Evolutionary conservation across 345 rosid genomes (phyloP).

Genomic region (Luvunga scandens): DNA sequence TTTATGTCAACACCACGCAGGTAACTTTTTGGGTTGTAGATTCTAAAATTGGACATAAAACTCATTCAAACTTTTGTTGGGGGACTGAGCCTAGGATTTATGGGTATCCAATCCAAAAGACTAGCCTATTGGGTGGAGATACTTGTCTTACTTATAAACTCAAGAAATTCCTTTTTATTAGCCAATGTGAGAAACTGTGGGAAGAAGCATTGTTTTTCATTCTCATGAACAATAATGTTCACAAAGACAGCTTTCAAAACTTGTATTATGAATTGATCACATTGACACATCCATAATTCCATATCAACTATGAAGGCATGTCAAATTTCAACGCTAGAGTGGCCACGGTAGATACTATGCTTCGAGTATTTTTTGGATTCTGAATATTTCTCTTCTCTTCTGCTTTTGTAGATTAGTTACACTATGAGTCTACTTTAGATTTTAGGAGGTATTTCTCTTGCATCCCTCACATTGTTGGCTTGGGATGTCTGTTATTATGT

Average conservation of each 20-base stretch:
- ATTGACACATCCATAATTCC: neutral
- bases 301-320: neutral
- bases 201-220: neutral
- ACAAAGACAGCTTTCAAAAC: neutral
- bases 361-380: neutral
- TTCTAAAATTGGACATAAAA: neutral
- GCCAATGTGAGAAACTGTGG: neutral
- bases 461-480: neutral
- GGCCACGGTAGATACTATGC: neutral
- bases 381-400: neutral
- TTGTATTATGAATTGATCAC: neutral
- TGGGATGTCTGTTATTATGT: neutral
- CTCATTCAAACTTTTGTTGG: neutral
- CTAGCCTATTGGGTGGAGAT: too few relatives aligned
- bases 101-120: too few relatives aligned
- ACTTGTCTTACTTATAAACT: too few relatives aligned
- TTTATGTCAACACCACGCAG: slow-evolving; percentile 69
- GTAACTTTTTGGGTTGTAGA: slow-evolving; percentile 30
- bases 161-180: too few relatives aligned
- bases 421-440: neutral
- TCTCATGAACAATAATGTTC: neutral
- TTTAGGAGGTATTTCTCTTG: neutral
- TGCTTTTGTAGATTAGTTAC: neutral
- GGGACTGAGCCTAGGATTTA: too few relatives aligned
- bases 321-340: neutral